phyloP scores from a whole-genome alignment of 2,329 filamentous ascomycete species.

The Venturia asperata region DNA sequence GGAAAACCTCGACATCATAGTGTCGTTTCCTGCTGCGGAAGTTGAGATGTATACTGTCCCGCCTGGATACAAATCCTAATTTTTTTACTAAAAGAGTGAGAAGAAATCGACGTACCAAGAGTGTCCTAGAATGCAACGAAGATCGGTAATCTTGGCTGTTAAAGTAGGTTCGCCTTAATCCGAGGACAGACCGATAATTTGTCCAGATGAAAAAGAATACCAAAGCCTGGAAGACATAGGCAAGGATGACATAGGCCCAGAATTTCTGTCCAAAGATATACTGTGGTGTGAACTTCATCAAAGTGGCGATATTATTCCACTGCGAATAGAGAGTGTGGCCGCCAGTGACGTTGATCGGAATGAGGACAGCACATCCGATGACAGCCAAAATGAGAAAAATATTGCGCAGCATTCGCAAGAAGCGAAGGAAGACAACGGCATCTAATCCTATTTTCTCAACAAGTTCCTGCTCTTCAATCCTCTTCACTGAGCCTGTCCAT shows the following conservation, averaged over 20 bases:
- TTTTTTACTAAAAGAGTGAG: not conserved
- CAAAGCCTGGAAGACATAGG: slow-evolving; percentile 62
- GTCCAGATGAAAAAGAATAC: slow-evolving; percentile 79
- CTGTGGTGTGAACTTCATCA: slow-evolving; percentile 52
- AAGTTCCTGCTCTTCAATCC: slow-evolving; percentile 68
- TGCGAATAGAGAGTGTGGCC: slow-evolving; percentile 27
- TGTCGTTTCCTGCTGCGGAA: not conserved
- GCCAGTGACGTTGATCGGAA: slow-evolving; percentile 65
- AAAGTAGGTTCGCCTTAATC: slow-evolving; percentile 70
- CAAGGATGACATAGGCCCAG: slow-evolving; percentile 53
- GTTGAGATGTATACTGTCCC: not conserved
- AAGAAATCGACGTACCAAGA: slow-evolving; percentile 40
- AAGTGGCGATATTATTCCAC: slow-evolving; percentile 30
- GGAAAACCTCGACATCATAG: not conserved
- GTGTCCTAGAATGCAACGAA: slow-evolving; percentile 66
- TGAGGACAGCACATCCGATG: slow-evolving; percentile 66
- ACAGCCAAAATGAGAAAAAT: slow-evolving; percentile 70
- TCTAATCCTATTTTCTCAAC: slow-evolving; percentile 84
- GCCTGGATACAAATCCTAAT: not conserved
- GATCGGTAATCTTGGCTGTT: slow-evolving; percentile 79
- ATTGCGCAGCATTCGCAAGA: slow-evolving; percentile 83
- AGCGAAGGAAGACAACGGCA: slow-evolving; percentile 81
- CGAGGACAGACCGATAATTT: slow-evolving; percentile 73
- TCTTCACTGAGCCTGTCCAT: slow-evolving; percentile 74
- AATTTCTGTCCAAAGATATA: slow-evolving; percentile 43